These are phyloP conservation scores for Penicillium coffeae DNA, from an alignment of 495 filamentous ascomycete genomes.

Conservation along the genomic window DNA sequence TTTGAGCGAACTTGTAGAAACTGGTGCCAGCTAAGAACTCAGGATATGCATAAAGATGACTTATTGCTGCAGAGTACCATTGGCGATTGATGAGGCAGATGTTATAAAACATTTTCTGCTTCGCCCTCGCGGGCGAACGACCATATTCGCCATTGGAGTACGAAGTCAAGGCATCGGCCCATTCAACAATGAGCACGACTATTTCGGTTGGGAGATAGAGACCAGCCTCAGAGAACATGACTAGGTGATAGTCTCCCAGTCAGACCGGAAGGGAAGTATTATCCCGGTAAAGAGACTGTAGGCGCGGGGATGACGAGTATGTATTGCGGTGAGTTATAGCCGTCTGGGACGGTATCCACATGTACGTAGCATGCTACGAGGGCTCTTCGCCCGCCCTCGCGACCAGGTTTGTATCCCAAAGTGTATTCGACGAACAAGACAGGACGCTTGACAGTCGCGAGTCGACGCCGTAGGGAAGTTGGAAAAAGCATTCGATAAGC, in stretches of 20 bases:
- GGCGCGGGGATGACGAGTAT: too few species aligned
- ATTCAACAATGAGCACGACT: slow-evolving; percentile 42
- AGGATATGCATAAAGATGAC: slow-evolving; percentile 54
- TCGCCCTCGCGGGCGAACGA: not conserved
- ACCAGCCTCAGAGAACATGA: not conserved
- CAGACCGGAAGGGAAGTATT: not conserved
- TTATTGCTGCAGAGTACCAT: slow-evolving; percentile 59
- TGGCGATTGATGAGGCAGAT: slow-evolving; percentile 57
- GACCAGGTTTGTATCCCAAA: too few species aligned
- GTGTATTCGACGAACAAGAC: not conserved
- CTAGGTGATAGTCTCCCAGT: not conserved
- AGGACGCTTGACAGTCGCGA: not conserved
- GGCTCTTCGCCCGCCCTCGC: too few species aligned
- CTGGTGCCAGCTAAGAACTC: slow-evolving; percentile 44
- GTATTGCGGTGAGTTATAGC: too few species aligned
- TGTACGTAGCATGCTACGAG: too few species aligned
- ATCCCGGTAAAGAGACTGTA: too few species aligned
- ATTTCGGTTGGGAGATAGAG: slow-evolving; percentile 49
- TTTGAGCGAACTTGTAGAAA: slow-evolving; percentile 57
- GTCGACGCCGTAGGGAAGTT: not conserved
- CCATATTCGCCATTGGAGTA: not conserved
- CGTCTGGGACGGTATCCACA: too few species aligned
- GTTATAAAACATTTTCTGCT: slow-evolving; percentile 46
- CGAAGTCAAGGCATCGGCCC: slow-evolving; percentile 4
- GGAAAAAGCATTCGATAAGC: not conserved